Percentiles rank a stretch among this genome's conserved stretches.
Evolutionary conservation across 192 early-diverging fungal species (phyloP).

Genomic region (Coemansia sp.): DNA sequence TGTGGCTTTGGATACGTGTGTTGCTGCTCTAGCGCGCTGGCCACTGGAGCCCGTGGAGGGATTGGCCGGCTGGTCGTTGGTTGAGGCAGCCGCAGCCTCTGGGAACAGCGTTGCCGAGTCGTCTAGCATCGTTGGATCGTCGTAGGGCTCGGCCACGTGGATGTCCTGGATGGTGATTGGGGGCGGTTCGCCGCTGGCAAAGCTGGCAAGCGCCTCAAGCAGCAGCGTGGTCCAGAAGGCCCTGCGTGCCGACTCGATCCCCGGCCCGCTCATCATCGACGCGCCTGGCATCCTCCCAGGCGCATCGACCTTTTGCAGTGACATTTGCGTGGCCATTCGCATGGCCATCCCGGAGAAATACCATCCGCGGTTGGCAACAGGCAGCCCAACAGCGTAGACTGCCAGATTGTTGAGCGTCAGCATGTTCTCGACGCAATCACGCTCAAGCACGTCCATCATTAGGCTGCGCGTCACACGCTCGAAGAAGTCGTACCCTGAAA

Average conservation of each 20-base stretch:
- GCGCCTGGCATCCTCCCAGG: slow-evolving; percentile 52
- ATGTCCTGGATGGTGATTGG: slow-evolving; percentile 54
- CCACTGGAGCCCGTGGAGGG: neutral
- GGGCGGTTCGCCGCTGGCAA: slow-evolving; percentile 56
- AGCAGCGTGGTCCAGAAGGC: slow-evolving; percentile 57
- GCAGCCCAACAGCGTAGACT: slow-evolving; percentile 50
- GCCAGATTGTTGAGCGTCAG: slow-evolving; percentile 57
- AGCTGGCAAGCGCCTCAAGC: slow-evolving; percentile 55
- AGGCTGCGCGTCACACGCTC: slow-evolving; percentile 46
- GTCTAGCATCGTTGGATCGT: slow-evolving; percentile 29
- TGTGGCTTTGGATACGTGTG: neutral
- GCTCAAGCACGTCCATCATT: slow-evolving; percentile 54
- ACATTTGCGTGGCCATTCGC: slow-evolving; percentile 59
- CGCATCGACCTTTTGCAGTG: slow-evolving; percentile 54
- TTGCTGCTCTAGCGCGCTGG: neutral
- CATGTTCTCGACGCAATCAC: slow-evolving; percentile 54
- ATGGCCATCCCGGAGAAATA: slow-evolving; percentile 55
- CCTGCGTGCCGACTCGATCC: slow-evolving; percentile 50
- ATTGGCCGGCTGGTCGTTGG: neutral
- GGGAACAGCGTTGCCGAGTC: slow-evolving; percentile 6
- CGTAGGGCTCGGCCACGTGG: slow-evolving; percentile 53
- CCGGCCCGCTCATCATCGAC: slow-evolving; percentile 54
- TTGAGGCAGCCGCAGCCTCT: neutral
- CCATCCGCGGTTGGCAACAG: slow-evolving; percentile 55
- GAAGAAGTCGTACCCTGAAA: slow-evolving; percentile 51